Conservation (phyloP, 2,329 filamentous ascomycete genomes). For the Colletotrichum sp. region DNA sequence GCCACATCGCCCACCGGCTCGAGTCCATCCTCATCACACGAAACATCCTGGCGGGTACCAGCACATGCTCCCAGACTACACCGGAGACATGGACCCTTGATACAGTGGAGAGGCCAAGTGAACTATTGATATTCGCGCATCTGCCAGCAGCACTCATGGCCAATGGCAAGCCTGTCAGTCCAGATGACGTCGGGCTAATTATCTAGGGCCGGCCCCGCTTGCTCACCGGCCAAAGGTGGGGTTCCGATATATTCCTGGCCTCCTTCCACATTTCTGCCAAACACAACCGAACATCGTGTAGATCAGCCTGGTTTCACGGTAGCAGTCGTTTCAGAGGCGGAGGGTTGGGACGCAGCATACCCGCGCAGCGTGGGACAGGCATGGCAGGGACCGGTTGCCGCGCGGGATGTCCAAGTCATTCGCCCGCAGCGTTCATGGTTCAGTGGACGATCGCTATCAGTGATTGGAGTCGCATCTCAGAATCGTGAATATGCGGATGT, state of each 20-base stretch:
- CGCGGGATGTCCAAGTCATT: not conserved
- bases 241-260: not conserved
- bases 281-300: not conserved
- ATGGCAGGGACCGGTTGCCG: not conserved
- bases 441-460: not conserved
- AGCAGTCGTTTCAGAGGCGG: not conserved
- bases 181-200: not conserved
- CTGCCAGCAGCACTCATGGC: not conserved
- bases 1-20: not conserved
- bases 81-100: not conserved
- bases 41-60: not conserved
- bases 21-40: not conserved
- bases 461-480: not conserved
- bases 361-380: not conserved
- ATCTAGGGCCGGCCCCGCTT: not conserved
- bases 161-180: not conserved
- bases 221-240: not conserved
- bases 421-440: not conserved
- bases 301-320: not conserved
- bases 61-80: not conserved
- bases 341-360: not conserved
- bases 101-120: not conserved
- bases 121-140: not conserved
- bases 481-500: not conserved
- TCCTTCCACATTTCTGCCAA: not conserved